Percentiles rank a stretch among this genome's conserved stretches.
Evolutionary conservation across 2,329 filamentous ascomycete genomes (phyloP).

Genomic region (Coniochaeta pulveracea): DNA sequence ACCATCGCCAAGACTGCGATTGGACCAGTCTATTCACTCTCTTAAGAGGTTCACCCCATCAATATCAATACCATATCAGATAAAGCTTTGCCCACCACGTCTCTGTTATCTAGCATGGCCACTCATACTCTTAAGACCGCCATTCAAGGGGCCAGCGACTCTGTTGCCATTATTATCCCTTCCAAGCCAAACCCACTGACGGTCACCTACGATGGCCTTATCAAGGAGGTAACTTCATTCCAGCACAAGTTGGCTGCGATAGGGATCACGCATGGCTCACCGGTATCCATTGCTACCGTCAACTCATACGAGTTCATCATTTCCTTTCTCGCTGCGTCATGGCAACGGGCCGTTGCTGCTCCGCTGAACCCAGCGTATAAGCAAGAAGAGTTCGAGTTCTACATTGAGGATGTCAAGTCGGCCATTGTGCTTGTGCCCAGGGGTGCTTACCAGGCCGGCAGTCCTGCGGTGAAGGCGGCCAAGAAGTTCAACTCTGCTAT

Average conservation of each 20-base stretch:
- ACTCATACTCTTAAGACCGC: conserved; percentile 34
- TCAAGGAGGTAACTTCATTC: conserved; percentile 55
- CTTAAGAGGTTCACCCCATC: too few relatives aligned
- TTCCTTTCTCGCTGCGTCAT: conserved; percentile 74
- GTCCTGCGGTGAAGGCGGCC: conserved; percentile 65
- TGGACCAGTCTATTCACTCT: too few relatives aligned
- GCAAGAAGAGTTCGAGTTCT: conserved; percentile 84
- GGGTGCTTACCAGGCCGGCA: conserved; percentile 55
- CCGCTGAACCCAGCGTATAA: conserved; percentile 85
- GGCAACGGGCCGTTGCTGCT: conserved; percentile 73
- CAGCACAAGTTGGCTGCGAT: conserved; percentile 68
- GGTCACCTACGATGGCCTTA: conserved; percentile 59
- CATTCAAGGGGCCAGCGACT: conserved; percentile 31
- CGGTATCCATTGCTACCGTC: conserved; percentile 72
- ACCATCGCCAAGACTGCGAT: too few relatives aligned
- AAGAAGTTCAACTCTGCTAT: conserved; percentile 73
- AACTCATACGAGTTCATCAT: conserved; percentile 87
- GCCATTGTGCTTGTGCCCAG: conserved; percentile 65
- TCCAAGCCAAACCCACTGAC: conserved; percentile 48
- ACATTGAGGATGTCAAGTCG: conserved; percentile 78
- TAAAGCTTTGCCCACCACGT: too few relatives aligned
- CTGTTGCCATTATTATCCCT: conserved; percentile 62
- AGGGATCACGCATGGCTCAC: conserved; percentile 56
- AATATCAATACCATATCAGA: too few relatives aligned
- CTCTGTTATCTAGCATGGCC: too few relatives aligned